A percentile compares a stretch with the other conserved stretches of the same genome.
These are phyloP conservation scores for Yamadazyma endophytica DNA, from an alignment of 805 yeast species.

Conservation along the genomic window DNA sequence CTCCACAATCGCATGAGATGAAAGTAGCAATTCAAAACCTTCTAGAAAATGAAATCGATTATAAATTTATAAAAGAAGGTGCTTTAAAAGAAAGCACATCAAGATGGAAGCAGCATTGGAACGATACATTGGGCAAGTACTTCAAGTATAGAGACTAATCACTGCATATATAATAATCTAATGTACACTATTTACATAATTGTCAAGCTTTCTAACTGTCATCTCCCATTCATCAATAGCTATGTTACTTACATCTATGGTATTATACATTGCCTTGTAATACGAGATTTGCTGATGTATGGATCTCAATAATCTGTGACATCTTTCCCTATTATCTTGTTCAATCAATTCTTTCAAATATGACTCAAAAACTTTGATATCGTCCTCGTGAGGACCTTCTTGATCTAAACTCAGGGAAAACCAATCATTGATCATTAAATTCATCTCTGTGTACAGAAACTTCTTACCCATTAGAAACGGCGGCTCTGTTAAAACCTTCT, in stretches of 20 bases:
- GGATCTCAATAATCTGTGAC: no score
- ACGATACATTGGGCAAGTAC: constrained; percentile 31
- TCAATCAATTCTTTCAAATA: constrained; percentile 16
- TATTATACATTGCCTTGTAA: no score
- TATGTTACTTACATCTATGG: no score
- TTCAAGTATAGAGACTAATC: constrained; percentile 16
- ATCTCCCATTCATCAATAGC: not conserved
- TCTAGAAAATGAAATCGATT: constrained; percentile 28
- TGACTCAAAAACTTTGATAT: constrained; percentile 17
- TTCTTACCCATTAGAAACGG: constrained; percentile 15
- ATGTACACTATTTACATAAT: constrained; percentile 1
- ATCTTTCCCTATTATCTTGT: no score
- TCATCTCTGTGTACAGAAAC: constrained; percentile 12
- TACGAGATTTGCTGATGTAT: not conserved
- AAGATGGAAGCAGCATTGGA: constrained; percentile 82
- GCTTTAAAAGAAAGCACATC: constrained; percentile 65
- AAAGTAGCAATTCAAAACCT: no score
- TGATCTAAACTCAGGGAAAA: constrained; percentile 21
- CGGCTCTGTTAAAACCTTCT: constrained; percentile 8
- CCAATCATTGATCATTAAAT: constrained; percentile 21
- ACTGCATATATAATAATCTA: not conserved
- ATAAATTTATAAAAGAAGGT: constrained; percentile 50
- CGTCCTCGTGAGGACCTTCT: constrained; percentile 34
- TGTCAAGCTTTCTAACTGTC: not conserved
- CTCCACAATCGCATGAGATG: no score